Conservation (phyloP, 1,139 yeast species). For the Barnettozyma hawaiiensis region DNA sequence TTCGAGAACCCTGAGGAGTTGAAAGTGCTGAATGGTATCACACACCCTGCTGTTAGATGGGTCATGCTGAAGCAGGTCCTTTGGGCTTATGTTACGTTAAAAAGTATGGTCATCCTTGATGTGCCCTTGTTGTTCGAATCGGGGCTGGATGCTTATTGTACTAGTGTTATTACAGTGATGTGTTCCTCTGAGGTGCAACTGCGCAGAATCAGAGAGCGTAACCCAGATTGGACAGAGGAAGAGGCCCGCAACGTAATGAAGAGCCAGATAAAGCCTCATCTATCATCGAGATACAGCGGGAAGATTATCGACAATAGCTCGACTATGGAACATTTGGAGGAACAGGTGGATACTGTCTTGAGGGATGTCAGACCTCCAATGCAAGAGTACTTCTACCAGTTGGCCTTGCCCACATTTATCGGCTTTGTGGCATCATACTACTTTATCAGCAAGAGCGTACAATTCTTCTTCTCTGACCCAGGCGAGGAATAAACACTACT, state of each 20-base stretch:
- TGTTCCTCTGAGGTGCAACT: slow-evolving; percentile 57
- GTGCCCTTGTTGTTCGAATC: slow-evolving; percentile 89
- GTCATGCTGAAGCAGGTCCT: slow-evolving; percentile 58
- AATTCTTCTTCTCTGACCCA: slow-evolving; percentile 11
- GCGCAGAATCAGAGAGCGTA: slow-evolving; percentile 56
- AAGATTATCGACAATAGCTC: slow-evolving; percentile 61
- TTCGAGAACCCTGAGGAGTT: slow-evolving; percentile 61
- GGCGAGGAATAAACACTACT: slow-evolving; percentile 10
- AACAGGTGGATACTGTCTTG: slow-evolving; percentile 43
- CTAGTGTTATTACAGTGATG: slow-evolving; percentile 60
- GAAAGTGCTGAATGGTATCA: slow-evolving; percentile 58
- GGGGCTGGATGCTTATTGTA: slow-evolving; percentile 66
- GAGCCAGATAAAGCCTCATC: slow-evolving; percentile 67
- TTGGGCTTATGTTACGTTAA: slow-evolving; percentile 47
- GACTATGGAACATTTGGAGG: slow-evolving; percentile 42
- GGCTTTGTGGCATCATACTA: slow-evolving; percentile 4
- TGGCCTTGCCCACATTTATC: slow-evolving; percentile 6
- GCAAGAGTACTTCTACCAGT: slow-evolving; percentile 8
- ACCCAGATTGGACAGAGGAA: slow-evolving; percentile 56
- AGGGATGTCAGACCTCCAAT: slow-evolving; percentile 40
- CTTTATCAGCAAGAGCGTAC: slow-evolving; percentile 1
- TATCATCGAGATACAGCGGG: slow-evolving; percentile 58
- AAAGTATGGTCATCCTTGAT: slow-evolving; percentile 65
- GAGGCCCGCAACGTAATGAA: slow-evolving; percentile 70
- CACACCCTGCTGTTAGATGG: slow-evolving; percentile 83